A percentile compares a stretch with the other conserved stretches of the same genome.
These are phyloP conservation scores for Globisporangium abappressorium DNA, from an alignment of 352 stramenopile species.

Conservation along the genomic window DNA sequence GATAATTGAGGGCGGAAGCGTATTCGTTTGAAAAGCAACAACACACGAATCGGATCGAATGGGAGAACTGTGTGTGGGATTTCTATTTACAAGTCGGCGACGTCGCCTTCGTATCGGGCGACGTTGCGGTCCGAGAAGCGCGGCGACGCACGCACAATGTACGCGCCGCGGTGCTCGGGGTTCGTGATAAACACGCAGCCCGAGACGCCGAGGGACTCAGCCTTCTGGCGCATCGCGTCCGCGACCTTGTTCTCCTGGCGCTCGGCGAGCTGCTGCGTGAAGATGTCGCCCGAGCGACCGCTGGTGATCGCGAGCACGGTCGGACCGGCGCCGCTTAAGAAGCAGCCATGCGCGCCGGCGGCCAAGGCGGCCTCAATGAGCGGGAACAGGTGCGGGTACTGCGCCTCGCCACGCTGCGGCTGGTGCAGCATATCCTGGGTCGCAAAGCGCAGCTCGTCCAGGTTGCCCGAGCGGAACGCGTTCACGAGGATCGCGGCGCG, in stretches of 20 bases:
- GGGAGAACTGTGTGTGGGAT: slow-evolving; percentile 1
- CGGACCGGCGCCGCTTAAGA: slow-evolving; percentile 96
- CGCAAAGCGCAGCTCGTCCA: slow-evolving; percentile 95
- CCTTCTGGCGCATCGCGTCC: slow-evolving; percentile 95
- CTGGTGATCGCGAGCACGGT: slow-evolving; percentile 98
- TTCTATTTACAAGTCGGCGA: slow-evolving; percentile 65
- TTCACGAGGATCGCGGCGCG: slow-evolving; percentile 97
- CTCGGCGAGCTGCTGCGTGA: slow-evolving; percentile 94
- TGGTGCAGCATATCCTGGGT: slow-evolving; percentile 96
- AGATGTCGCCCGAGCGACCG: slow-evolving; percentile 97
- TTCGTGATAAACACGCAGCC: slow-evolving; percentile 98
- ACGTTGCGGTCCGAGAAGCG: slow-evolving; percentile 88
- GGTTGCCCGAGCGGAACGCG: slow-evolving; percentile 94
- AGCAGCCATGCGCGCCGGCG: slow-evolving; percentile 93
- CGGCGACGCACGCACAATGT: slow-evolving; percentile 93
- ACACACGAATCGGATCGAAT: background rate
- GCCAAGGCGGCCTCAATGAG: slow-evolving; percentile 96
- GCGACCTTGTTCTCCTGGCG: slow-evolving; percentile 91
- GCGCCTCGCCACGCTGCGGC: slow-evolving; percentile 91
- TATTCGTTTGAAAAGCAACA: background rate
- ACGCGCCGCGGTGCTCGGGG: slow-evolving; percentile 93
- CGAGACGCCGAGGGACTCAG: slow-evolving; percentile 88
- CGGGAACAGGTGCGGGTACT: slow-evolving; percentile 97
- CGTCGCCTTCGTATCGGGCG: slow-evolving; percentile 80
- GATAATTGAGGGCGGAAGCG: background rate